Evolutionary conservation across 1,284 basidiomycete genomes (phyloP).

Genomic region (Ceratobasidium papillatum): DNA sequence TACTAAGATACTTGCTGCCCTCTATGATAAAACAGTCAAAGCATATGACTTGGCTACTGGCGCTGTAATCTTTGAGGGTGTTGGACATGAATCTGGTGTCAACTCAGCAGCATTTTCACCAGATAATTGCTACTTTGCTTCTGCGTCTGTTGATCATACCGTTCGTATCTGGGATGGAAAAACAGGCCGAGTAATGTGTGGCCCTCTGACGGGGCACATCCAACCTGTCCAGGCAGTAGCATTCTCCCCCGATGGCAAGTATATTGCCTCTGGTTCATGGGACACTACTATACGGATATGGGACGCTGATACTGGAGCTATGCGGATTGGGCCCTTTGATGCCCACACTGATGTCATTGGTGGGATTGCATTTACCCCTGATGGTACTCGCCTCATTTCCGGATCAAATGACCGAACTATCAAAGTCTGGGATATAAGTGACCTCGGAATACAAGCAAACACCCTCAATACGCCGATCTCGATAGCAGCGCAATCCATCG

Average conservation of each 20-base stretch:
- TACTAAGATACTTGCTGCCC: conserved; percentile 47
- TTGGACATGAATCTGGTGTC: neutral
- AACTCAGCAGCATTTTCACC: conserved; percentile 24
- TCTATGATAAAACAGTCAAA: conserved; percentile 56
- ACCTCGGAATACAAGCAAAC: too few species aligned
- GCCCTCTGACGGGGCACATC: conserved; percentile 9
- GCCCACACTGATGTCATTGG: too few species aligned
- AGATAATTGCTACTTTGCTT: conserved; percentile 8
- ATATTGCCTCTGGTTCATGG: neutral
- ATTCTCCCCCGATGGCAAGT: conserved; percentile 8
- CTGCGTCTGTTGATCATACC: neutral
- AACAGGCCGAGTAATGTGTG: neutral
- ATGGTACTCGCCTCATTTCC: too few species aligned
- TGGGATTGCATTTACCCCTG: too few species aligned
- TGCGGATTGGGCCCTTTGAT: too few species aligned
- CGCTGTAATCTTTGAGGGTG: neutral
- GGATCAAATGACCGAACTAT: too few species aligned
- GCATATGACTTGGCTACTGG: conserved; percentile 52
- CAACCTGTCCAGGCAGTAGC: neutral
- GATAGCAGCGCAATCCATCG: too few species aligned
- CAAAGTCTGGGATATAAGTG: too few species aligned
- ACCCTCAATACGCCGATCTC: too few species aligned
- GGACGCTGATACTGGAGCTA: too few species aligned
- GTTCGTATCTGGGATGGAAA: conserved; percentile 11
- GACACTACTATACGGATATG: conserved; percentile 7